Percentiles rank a stretch among this genome's conserved stretches.
Evolutionary conservation across 2,329 filamentous ascomycete genomes (phyloP).

Genomic region (Sporothrix globosa): DNA sequence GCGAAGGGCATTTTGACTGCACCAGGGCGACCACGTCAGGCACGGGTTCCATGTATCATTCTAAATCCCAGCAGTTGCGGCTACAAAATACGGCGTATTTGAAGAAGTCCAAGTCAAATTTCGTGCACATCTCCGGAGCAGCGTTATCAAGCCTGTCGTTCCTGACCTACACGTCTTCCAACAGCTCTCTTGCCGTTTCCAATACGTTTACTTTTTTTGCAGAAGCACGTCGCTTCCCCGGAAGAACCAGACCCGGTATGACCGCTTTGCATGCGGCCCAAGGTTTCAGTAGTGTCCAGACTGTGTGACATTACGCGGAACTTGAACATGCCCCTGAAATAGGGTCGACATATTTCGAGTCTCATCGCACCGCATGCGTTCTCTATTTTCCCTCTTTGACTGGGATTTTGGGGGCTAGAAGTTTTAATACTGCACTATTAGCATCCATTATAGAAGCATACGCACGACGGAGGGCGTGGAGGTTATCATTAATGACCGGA

Average conservation of each 20-base stretch:
- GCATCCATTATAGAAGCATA: background rate
- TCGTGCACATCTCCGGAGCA: background rate
- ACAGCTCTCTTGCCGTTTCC: no score
- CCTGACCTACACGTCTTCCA: background rate
- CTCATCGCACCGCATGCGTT: background rate
- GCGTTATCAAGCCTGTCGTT: background rate
- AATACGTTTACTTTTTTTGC: no score
- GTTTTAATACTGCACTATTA: background rate
- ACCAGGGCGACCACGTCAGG: background rate
- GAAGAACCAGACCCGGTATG: no score
- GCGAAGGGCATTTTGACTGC: background rate
- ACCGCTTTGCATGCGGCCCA: background rate
- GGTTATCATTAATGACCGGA: background rate
- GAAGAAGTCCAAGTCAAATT: background rate
- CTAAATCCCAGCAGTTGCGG: background rate
- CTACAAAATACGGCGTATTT: slow-evolving; percentile 7
- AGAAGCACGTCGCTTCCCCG: no score
- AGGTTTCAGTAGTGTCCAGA: background rate
- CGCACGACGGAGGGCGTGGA: background rate
- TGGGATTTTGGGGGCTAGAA: background rate
- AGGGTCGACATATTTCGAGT: background rate
- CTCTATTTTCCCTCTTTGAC: background rate
- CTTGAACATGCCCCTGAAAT: background rate
- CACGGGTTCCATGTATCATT: no score
- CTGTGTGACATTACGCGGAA: background rate